These are phyloP conservation scores for Botrytis elliptica DNA, from an alignment of 2,329 filamentous ascomycete species.

Conservation along the genomic window DNA sequence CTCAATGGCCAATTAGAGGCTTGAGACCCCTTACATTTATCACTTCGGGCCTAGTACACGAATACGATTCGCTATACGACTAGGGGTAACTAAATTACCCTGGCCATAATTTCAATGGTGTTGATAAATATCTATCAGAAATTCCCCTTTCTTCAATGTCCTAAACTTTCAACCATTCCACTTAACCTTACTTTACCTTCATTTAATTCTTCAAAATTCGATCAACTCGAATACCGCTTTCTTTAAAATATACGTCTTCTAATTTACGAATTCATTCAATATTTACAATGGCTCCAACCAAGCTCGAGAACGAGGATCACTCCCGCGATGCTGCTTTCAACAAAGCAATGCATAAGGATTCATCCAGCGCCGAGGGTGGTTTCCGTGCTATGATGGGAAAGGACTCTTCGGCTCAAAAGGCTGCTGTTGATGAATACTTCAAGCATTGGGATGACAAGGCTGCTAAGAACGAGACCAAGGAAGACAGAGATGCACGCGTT, in stretches of 20 bases:
- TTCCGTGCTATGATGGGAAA: constrained; percentile 84
- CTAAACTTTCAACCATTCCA: background rate
- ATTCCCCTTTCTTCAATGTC: constrained; percentile 17
- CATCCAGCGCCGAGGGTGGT: constrained; percentile 66
- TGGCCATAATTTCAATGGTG: constrained; percentile 14
- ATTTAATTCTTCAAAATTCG: constrained; percentile 16
- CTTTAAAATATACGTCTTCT: constrained; percentile 10
- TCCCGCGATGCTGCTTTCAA: constrained; percentile 85
- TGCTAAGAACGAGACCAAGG: constrained; percentile 75
- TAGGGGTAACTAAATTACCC: constrained; percentile 6
- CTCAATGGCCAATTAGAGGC: background rate
- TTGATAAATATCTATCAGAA: constrained; percentile 14
- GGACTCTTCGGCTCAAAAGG: constrained; percentile 72
- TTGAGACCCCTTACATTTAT: background rate
- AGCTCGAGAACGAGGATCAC: constrained; percentile 64
- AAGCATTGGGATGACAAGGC: constrained; percentile 93
- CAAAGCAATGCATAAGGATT: constrained; percentile 75
- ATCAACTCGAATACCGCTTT: constrained; percentile 24
- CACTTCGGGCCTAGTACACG: constrained; percentile 13
- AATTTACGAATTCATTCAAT: constrained; percentile 15
- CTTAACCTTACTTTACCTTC: background rate
- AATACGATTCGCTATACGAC: constrained; percentile 14
- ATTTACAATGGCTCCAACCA: constrained; percentile 19
- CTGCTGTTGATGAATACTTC: constrained; percentile 87
- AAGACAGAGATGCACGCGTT: constrained; percentile 62